Base-by-base conservation (phyloP, 805 yeast genomes). In the Isabelozyma gotoi region DNA sequence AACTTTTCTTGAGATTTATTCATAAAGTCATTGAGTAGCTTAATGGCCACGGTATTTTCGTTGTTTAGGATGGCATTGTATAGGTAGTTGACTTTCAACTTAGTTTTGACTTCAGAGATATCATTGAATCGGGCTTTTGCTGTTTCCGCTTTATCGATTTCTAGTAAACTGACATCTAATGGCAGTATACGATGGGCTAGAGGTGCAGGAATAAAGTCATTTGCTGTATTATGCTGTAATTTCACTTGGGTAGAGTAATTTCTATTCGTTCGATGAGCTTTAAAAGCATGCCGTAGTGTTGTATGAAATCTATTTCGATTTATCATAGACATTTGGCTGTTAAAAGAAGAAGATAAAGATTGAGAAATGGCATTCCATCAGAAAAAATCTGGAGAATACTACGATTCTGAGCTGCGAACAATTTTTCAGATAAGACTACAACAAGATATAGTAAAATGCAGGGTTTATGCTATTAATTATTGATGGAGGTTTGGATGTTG, bases 401-500 rank as follows among this genome's bases (percentile, higher is more conserved):
- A 10, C 29, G 29, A 24, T 3, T 24, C 29, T 2, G 29, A 10
- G 29, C 29, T 24, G 29, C 29, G 29, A 24, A n/a, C n/a, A n/a
- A n/a, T n/a, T n/a, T n/a, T n/a, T n/a, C n/a, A n/a, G n/a, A n/a
- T n/a, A n/a, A n/a, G n/a, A n/a, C n/a, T n/a, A n/a, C n/a, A n/a
- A n/a, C n/a, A n/a, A n/a, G n/a, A n/a, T n/a, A n/a, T n/a, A n/a
- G n/a, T n/a, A n/a, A n/a, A n/a, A n/a, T n/a, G n/a, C n/a, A n/a
- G n/a, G n/a, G n/a, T n/a, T n/a, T n/a, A n/a, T n/a, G n/a, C n/a
- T n/a, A n/a, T 40, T 48, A 70, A 43, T 68, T 69, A 43, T 70
- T 69, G 27, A 67, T 61, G 11, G 61, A 47, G 10, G 89, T 83
- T 50, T 83, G 84, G 36, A 87, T 84, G 57, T 82, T 84, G 67